These are phyloP conservation scores for Theileria sp. DNA, from an alignment of 169 alveolate genomes.

Conservation along the genomic window DNA sequence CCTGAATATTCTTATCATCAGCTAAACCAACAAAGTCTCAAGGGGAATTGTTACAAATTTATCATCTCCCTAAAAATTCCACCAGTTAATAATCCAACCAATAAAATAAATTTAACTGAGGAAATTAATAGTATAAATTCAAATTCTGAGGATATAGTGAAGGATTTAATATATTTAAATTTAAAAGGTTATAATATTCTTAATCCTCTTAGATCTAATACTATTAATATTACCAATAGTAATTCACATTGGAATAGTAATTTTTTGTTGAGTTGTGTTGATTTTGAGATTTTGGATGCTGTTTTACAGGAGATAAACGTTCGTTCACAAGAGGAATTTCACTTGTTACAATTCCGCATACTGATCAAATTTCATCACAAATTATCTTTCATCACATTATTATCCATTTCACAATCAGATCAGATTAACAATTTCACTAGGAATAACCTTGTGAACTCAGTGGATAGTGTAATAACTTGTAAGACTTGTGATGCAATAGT, in stretches of 20 bases:
- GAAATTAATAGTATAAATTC: neutral
- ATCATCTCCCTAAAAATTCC: neutral
- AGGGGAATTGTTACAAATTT: neutral
- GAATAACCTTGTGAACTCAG: no score
- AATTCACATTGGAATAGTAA: no score
- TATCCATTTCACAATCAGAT: neutral
- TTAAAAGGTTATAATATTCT: neutral
- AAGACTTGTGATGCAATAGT: slow-evolving; percentile 18
- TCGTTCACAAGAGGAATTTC: neutral
- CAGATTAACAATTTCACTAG: no score
- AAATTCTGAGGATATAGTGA: neutral
- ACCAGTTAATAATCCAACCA: neutral
- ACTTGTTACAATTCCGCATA: no score
- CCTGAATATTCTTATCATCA: neutral
- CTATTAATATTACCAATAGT: no score
- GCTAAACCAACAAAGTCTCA: neutral
- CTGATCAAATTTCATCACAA: neutral
- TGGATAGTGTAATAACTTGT: slow-evolving; percentile 5
- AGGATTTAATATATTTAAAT: neutral
- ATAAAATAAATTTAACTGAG: neutral
- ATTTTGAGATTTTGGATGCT: neutral
- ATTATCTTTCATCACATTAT: neutral
- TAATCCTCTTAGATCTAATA: no score
- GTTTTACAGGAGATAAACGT: neutral
- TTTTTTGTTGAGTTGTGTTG: slow-evolving; percentile 1